Base-by-base conservation (phyloP, 306 rosid genomes). In the Ammopiptanthus mongolicus region DNA sequence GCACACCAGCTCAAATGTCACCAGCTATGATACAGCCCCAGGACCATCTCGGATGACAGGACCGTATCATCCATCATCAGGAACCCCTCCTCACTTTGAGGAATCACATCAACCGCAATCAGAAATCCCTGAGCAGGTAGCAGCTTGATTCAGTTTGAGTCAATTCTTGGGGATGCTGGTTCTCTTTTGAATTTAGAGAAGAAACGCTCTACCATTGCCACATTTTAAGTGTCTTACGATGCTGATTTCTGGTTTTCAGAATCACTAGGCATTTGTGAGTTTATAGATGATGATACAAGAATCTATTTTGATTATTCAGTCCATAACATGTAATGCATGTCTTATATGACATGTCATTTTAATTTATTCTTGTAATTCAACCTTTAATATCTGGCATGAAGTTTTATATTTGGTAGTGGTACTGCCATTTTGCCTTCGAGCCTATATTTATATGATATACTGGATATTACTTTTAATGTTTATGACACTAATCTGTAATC, bases 81-180 rank as follows among this genome's bases (percentile, higher is more conserved):
- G 73, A 69, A 9, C 78, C 52, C 25, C 77, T 66, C 44, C 82
- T 74, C 81, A 62, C 59, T 61, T 70, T 63, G 80, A 81, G 39
- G 84, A 74, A 77, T 53, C 82, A 57, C 77, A 76, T 73, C 84
- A 80, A 23, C 78, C 67, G 42, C 79, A 82, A 64, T 65, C 82
- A 33, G 88, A 85, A 80, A 72, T 53, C 18, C 73, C 85, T 33
- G 87, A 73, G 61, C 78, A 78, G 63, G 81, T 70, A 71, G 88
- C 83, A 47, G 85, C 78, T 56, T 83, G 87, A 81, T 76, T 67
- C 83, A 60, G 63, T 18, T 67, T 13, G 53, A 56, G 52, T 13
- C 69, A 58, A 53, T 75, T 80, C 76, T 53, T 77, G 63, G 62
- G 34, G 37, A 59, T 36, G 19, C 39, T 19, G 23, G 36, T 46